Base-by-base conservation (phyloP, 768 basidiomycete species). In the Boletus edulis region DNA sequence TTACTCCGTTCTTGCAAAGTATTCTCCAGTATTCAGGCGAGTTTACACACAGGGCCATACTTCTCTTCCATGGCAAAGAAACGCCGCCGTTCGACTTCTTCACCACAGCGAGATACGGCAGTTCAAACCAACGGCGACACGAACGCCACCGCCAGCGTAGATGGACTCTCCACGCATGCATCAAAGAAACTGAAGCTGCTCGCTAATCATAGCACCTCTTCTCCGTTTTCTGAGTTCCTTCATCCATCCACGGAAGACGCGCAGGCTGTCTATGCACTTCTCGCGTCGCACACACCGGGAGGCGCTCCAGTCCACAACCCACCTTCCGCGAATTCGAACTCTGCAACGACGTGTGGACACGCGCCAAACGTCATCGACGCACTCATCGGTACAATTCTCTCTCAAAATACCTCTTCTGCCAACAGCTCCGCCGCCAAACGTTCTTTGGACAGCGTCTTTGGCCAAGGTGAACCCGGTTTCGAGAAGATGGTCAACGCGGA, bases 321-420 rank as follows among this genome's bases (percentile, higher is more conserved):
- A 8, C 69, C 75, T 40, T 37, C 61, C 3, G 4, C 54, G 3
- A 40, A 15, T n/a, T 49, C 62, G 42, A 76, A 80, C 56, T 72
- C 81, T 9, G 78, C 78, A 5, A 50, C 61, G 53, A 77, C 78
- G 1, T 79, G 78, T 48, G 81, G 78, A 3, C 65, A 72, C 38
- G 75, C 76, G 3, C 76, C 78, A 3, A 79, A 85, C 59, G 81
- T 85, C 56, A 73, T 85, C 52, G 83, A 83, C 55, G 69, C 80
- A 12, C 76, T 84, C 56, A 80, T 86, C 37, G 79, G 75, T 22
- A 82, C 81, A 1, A 75, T 86, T 52, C 78, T 86, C 32, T 83
- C 82, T 32, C 83, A 85, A 62, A 83, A 82, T 56, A 85, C 83
- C 1, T 79, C 82, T 18, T 67, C 69, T 11, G 65, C 63, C 31